Evolutionary conservation across 1,284 basidiomycete species (phyloP), one percentile per base, ranked within the genome.

Genomic region (Marasmius tenuissimus): DNA sequence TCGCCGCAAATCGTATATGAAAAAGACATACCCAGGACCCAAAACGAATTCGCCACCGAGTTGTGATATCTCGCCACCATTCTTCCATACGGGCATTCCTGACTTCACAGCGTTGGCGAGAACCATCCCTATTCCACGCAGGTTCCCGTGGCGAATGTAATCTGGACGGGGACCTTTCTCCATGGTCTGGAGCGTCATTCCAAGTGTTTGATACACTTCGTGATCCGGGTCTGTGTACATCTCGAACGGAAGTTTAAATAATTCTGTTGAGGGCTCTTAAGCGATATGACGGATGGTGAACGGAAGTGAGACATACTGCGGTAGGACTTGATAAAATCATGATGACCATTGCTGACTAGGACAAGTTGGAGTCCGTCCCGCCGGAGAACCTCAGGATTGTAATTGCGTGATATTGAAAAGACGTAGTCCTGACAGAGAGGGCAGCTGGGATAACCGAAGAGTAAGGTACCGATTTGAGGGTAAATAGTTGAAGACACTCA

Each of bases 11-110:
- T 16, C 8, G n/a, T 42, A n/a, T 42, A 18, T 8, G 45, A 47
- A 16, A n/a, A 18, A 14, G 12, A 52, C 61, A 27, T 56, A 54
- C 83, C 83, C 85, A 18, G 89, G 88, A 18, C 88, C 88, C 27
- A 93, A 79, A 20, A 93, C 81, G 68, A 93, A 93, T 73, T 93
- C 91, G 35, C 91, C 91, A 37, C 92, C 91, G 22, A 93, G 79
- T 69, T 92, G 88, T 40, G 79, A 71, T 59, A 82, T 78, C 66
- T 91, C 84, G 3, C 90, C 91, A 10, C 85, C 86, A 50, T 81
- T 80, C 65, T 84, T 83, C 80, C 82, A 85, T 7, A 92, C 75
- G 0, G 89, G 88, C 83, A 90, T 87, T 39, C 86, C 78, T 6
- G 78, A 78, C 52, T 79, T 78, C 16, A 86, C 68, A 12, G 85